These are phyloP conservation scores for Fusarium penzigii DNA, from an alignment of 2,329 filamentous ascomycete genomes.

Conservation along the genomic window DNA sequence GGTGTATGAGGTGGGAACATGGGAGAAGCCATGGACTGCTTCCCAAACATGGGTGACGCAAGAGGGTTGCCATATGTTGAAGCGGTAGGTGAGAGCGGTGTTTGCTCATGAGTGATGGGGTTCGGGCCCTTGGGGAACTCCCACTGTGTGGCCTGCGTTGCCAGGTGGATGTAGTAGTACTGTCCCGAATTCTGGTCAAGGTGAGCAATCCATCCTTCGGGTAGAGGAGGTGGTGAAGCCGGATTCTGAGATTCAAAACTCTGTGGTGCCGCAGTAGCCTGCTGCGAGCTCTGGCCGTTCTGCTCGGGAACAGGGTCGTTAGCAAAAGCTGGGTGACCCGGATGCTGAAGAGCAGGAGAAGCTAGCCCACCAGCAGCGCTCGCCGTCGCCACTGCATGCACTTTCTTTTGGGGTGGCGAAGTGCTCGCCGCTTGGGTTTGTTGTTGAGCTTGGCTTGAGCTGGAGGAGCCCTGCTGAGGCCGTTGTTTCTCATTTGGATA, in stretches of 20 bases:
- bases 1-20: conserved; percentile 81
- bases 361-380: conserved; percentile 36
- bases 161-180: conserved; percentile 98
- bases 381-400: conserved; percentile 22
- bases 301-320: conserved; percentile 69
- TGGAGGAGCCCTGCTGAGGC: conserved; percentile 37
- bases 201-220: conserved; percentile 98
- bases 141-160: conserved; percentile 96
- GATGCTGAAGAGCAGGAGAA: conserved; percentile 55
- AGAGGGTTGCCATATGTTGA: conserved; percentile 76
- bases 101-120: conserved; percentile 78
- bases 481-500: conserved; percentile 81
- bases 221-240: conserved; percentile 85
- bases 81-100: conserved; percentile 79
- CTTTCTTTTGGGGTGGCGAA: conserved; percentile 35
- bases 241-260: conserved; percentile 54
- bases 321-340: conserved; percentile 85
- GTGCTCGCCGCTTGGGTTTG: conserved; percentile 9
- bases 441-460: conserved; percentile 28
- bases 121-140: conserved; percentile 97
- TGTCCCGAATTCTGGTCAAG: conserved; percentile 94
- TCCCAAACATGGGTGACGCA: conserved; percentile 66
- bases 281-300: conserved; percentile 49
- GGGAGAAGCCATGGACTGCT: conserved; percentile 67
- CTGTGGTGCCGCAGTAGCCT: conserved; percentile 47